phyloP scores from a whole-genome alignment of 495 filamentous ascomycete genomes.

The Hypoxylon lienhwacheense region DNA sequence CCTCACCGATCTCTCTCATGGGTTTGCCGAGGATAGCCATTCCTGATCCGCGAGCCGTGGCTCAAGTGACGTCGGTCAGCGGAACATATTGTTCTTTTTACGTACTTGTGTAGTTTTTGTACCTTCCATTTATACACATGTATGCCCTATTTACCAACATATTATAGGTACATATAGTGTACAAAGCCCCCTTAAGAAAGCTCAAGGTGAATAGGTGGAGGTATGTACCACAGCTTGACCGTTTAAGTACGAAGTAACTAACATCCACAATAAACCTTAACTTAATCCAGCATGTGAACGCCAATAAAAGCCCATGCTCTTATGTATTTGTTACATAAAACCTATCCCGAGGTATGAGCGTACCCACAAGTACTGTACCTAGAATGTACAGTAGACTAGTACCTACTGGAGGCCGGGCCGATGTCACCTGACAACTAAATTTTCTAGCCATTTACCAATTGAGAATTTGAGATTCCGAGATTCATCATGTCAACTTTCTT shows the following conservation, averaged over 20 bases:
- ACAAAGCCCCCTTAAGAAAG: too few relatives aligned
- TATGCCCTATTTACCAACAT: too few relatives aligned
- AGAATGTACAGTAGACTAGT: neutral
- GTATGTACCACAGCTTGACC: neutral
- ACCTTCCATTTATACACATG: too few relatives aligned
- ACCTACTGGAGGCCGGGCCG: constrained; percentile 14
- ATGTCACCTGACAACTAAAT: constrained; percentile 33
- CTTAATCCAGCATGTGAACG: constrained; percentile 24
- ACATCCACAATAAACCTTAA: too few relatives aligned
- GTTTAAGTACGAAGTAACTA: too few relatives aligned
- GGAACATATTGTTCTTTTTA: too few relatives aligned
- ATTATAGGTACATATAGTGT: too few relatives aligned
- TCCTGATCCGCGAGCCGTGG: constrained; percentile 6
- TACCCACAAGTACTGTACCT: neutral
- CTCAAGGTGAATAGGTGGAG: constrained; percentile 1
- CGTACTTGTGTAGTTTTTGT: too few relatives aligned
- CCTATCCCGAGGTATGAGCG: neutral
- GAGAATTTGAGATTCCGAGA: neutral
- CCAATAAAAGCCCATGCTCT: neutral
- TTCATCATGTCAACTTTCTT: constrained; percentile 35
- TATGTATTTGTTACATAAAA: too few relatives aligned
- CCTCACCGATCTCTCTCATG: too few relatives aligned
- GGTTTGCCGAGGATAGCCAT: constrained; percentile 48
- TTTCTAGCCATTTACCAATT: constrained; percentile 17
- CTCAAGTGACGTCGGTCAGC: constrained; percentile 12